A percentile compares a stretch with the other conserved stretches of the same genome.
These are phyloP conservation scores for Deinandra increscens DNA, from an alignment of 129 eudicot species.

Conservation along the genomic window DNA sequence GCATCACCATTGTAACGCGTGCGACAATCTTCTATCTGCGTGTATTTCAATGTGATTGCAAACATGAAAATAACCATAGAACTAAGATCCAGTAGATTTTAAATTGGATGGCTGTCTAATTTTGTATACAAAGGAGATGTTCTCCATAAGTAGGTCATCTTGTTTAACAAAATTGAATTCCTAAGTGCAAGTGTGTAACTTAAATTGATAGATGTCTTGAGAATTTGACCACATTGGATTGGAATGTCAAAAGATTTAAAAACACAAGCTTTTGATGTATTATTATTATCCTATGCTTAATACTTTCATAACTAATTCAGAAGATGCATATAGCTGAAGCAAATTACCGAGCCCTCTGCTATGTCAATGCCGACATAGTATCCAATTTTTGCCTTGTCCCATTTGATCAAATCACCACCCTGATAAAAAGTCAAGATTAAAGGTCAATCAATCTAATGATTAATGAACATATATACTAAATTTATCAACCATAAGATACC, in stretches of 20 bases:
- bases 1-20: constrained; percentile 99
- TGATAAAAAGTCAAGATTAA: constrained; percentile 24
- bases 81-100: background rate
- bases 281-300: background rate
- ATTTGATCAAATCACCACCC: constrained; percentile 98
- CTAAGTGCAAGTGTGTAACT: too few species aligned
- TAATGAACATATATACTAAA: constrained; percentile 2
- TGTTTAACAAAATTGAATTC: too few species aligned
- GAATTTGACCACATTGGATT: background rate
- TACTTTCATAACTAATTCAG: background rate
- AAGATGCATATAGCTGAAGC: constrained; percentile 4
- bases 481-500: constrained; percentile 17
- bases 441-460: constrained; percentile 21
- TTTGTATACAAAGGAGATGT: too few species aligned
- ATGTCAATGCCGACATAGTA: constrained; percentile 97
- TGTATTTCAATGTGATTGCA: constrained; percentile 17
- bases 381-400: constrained; percentile 97
- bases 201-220: background rate
- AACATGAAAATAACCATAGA: background rate
- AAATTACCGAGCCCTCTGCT: constrained; percentile 90
- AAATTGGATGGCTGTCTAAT: background rate
- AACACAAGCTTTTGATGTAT: background rate
- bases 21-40: constrained; percentile 96
- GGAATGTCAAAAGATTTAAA: background rate
- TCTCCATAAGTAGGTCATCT: too few species aligned